These are phyloP conservation scores for Pinus tabuliformis DNA, from an alignment of 75 land plant genomes.

Conservation along the genomic window DNA sequence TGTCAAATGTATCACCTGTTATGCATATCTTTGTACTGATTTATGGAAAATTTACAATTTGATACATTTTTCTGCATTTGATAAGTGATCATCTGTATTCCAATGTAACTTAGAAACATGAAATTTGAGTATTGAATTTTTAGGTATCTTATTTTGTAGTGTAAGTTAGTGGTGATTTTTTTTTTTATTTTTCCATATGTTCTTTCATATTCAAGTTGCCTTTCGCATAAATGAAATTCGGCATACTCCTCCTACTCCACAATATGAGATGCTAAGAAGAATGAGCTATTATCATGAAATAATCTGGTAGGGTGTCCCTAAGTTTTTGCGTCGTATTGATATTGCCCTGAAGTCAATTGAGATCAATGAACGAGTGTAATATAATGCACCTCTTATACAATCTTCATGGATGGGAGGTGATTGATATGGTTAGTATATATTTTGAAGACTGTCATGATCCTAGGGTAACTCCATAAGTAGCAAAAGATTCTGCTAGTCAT, in stretches of 20 bases:
- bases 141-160: neutral
- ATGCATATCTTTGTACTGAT: too few species aligned
- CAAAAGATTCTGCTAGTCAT: too few species aligned
- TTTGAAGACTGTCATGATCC: too few species aligned
- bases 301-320: conserved; percentile 91
- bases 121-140: neutral
- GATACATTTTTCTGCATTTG: neutral
- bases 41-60: neutral
- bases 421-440: conserved; percentile 57
- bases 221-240: conserved; percentile 95
- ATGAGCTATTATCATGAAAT: conserved; percentile 98
- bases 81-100: neutral
- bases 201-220: conserved; percentile 90
- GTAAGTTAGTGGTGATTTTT: neutral
- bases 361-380: conserved; percentile 79
- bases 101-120: neutral
- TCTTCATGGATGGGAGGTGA: conserved; percentile 99
- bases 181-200: neutral
- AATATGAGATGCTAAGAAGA: conserved; percentile 98
- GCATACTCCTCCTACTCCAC: conserved; percentile 89
- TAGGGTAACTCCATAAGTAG: too few species aligned
- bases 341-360: conserved; percentile 87
- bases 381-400: conserved; percentile 92
- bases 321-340: conserved; percentile 84
- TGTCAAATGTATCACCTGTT: too few species aligned